Conservation (phyloP, 495 filamentous ascomycete species). For the Aspergillus biplanus region DNA sequence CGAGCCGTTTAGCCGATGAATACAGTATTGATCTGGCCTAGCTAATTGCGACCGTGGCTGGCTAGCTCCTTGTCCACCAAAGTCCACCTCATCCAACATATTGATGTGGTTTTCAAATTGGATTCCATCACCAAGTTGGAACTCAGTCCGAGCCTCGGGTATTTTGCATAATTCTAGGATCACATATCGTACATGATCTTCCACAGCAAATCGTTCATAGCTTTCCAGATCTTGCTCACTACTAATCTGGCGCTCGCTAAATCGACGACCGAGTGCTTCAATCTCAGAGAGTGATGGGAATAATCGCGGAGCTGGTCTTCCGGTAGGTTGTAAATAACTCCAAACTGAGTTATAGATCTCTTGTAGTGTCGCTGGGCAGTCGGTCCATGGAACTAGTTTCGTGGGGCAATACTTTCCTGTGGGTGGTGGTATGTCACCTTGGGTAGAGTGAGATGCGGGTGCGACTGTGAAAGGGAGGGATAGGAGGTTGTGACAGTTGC, state of each 20-base stretch:
- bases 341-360: slow-evolving; percentile 32
- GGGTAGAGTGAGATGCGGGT: slow-evolving; percentile 36
- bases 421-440: slow-evolving; percentile 32
- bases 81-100: slow-evolving; percentile 19
- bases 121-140: slow-evolving; percentile 31
- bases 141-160: slow-evolving; percentile 26
- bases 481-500: slow-evolving; percentile 37
- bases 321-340: slow-evolving; percentile 28
- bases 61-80: slow-evolving; percentile 21
- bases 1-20: slow-evolving; percentile 10
- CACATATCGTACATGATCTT: slow-evolving; percentile 28
- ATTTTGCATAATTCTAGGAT: slow-evolving; percentile 36
- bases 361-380: slow-evolving; percentile 33
- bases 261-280: slow-evolving; percentile 18
- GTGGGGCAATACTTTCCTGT: slow-evolving; percentile 37
- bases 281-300: slow-evolving; percentile 29
- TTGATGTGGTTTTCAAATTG: slow-evolving; percentile 33
- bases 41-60: slow-evolving; percentile 11
- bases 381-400: slow-evolving; percentile 32
- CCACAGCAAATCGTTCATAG: slow-evolving; percentile 31
- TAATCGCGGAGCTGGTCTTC: slow-evolving; percentile 20
- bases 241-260: slow-evolving; percentile 21
- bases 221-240: slow-evolving; percentile 37
- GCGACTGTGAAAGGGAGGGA: slow-evolving; percentile 28
- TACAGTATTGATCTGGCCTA: slow-evolving; percentile 20